These are phyloP conservation scores for Brassica balearica DNA, from an alignment of 441 rosid genomes.

Conservation along the genomic window DNA sequence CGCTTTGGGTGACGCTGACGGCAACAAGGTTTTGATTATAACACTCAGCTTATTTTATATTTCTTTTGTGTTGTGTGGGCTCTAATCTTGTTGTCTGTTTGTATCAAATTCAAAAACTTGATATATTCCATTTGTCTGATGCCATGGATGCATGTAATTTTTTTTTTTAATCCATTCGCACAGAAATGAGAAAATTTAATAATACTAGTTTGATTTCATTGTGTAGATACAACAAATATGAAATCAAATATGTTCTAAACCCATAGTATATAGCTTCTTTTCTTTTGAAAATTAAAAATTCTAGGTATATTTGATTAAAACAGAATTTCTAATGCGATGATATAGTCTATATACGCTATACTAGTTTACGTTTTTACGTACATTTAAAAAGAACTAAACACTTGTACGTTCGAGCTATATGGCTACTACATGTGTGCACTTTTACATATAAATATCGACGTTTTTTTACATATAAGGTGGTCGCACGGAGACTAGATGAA, in stretches of 20 bases:
- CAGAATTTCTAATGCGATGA: not conserved
- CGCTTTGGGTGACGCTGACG: slow-evolving; percentile 34
- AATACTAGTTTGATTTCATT: not conserved
- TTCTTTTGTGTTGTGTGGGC: not conserved
- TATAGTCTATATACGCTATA: not conserved
- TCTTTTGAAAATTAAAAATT: not conserved
- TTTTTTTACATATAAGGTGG: slow-evolving; percentile 9
- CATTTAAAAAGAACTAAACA: not conserved
- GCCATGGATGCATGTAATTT: not conserved
- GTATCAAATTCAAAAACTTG: not conserved
- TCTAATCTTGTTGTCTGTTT: not conserved
- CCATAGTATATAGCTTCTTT: not conserved
- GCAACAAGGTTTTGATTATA: slow-evolving; percentile 31
- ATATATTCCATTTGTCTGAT: not conserved
- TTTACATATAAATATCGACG: not conserved
- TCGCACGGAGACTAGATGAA: slow-evolving; percentile 34
- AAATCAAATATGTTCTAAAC: not conserved
- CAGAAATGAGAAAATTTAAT: not conserved
- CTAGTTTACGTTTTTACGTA: not conserved
- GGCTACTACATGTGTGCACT: not conserved
- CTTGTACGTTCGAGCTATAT: not conserved
- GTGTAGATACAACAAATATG: not conserved
- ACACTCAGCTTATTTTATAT: not conserved
- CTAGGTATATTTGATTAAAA: not conserved
- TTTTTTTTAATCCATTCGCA: not conserved